Percentiles rank a stretch among this genome's conserved stretches.
These are phyloP conservation scores for Mycena metata DNA, from an alignment of 768 basidiomycete genomes.

Conservation along the genomic window DNA sequence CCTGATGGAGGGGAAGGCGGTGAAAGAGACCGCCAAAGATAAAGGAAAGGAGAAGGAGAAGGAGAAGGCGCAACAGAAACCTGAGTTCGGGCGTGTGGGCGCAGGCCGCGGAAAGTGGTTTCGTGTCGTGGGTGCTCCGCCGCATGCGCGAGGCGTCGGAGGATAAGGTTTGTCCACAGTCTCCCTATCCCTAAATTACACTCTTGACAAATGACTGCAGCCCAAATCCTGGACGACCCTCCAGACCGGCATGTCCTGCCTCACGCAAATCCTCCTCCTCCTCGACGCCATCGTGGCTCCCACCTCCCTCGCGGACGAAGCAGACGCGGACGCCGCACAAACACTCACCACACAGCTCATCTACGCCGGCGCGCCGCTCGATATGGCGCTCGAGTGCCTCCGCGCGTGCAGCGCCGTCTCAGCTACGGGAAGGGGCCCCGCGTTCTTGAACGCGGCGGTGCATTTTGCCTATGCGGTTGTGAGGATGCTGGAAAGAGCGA, in stretches of 20 bases:
- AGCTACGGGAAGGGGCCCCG: slow-evolving; percentile 63
- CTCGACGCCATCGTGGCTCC: slow-evolving; percentile 82
- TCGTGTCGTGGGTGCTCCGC: slow-evolving; percentile 92
- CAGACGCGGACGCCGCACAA: slow-evolving; percentile 75
- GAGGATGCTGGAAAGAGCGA: slow-evolving; percentile 90
- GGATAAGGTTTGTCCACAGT: slow-evolving; percentile 75
- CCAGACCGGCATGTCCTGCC: slow-evolving; percentile 93
- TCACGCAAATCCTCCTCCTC: slow-evolving; percentile 91
- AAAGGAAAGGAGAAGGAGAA: slow-evolving; percentile 34
- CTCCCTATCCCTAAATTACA: slow-evolving; percentile 28
- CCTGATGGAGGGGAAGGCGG: slow-evolving; percentile 63
- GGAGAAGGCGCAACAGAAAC: slow-evolving; percentile 51
- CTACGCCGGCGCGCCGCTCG: slow-evolving; percentile 95
- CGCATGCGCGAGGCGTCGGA: slow-evolving; percentile 92
- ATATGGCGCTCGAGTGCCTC: slow-evolving; percentile 85
- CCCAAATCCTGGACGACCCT: slow-evolving; percentile 96
- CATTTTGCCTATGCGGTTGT: slow-evolving; percentile 88
- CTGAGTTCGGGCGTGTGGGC: slow-evolving; percentile 81
- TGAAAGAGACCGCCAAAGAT: slow-evolving; percentile 35
- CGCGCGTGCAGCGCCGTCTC: slow-evolving; percentile 85
- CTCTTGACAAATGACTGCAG: slow-evolving; percentile 53
- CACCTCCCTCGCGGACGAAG: slow-evolving; percentile 29
- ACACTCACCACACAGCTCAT: slow-evolving; percentile 91
- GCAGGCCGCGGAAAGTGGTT: slow-evolving; percentile 89
- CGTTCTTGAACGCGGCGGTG: slow-evolving; percentile 90